Conservation (phyloP, 2,329 filamentous ascomycete species). For the Penicillium sp. region DNA sequence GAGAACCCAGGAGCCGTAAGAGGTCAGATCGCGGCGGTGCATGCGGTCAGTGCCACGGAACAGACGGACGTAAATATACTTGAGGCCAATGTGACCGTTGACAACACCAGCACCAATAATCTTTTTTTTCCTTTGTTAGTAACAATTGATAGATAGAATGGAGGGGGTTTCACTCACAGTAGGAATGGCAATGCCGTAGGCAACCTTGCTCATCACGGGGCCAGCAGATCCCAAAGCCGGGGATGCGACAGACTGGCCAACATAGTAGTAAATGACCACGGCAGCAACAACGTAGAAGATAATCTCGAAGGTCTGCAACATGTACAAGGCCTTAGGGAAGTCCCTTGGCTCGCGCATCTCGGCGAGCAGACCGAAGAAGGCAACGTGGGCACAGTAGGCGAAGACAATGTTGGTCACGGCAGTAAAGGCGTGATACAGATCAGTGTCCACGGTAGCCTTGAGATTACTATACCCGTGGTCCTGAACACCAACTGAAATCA, state of each 20-base stretch:
- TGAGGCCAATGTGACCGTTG: constrained; percentile 63
- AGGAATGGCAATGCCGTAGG: constrained; percentile 66
- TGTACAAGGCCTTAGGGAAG: constrained; percentile 61
- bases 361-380: constrained; percentile 64
- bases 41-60: constrained; percentile 59
- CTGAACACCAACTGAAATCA: constrained; percentile 61
- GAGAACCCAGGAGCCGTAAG: constrained; percentile 58
- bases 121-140: constrained; percentile 10
- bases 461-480: constrained; percentile 40
- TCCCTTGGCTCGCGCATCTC: constrained; percentile 62
- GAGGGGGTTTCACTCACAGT: constrained; percentile 43
- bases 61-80: constrained; percentile 63
- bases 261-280: constrained; percentile 67
- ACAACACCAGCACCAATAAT: constrained; percentile 70
- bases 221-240: constrained; percentile 66
- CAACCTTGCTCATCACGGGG: constrained; percentile 57
- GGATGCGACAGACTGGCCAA: constrained; percentile 59
- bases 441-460: constrained; percentile 40
- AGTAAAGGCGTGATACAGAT: constrained; percentile 56
- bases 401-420: constrained; percentile 69
- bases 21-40: constrained; percentile 48
- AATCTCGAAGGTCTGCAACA: constrained; percentile 60
- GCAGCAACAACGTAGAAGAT: constrained; percentile 64
- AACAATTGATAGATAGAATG: too few species aligned
- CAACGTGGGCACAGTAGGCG: constrained; percentile 67